Percentiles rank a stretch among this genome's conserved stretches.
Conservation (phyloP, 306 rosid genomes). For the Astragalus glycyphyllos region DNA sequence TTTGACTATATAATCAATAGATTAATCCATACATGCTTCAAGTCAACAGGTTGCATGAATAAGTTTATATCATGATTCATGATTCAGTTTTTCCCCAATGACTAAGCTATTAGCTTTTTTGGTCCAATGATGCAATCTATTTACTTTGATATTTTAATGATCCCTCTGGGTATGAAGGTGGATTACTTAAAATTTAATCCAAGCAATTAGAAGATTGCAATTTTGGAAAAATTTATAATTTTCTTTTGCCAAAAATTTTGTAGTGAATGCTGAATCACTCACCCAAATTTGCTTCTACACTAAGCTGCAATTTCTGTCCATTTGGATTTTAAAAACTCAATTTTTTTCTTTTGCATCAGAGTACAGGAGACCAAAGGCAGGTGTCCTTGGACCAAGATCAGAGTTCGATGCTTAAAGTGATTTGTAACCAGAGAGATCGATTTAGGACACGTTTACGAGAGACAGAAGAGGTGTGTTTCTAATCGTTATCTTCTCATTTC, state of each 20-base stretch:
- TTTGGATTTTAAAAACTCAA: conserved; percentile 41
- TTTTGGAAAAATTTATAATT: conserved; percentile 24
- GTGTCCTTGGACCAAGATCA: conserved; percentile 77
- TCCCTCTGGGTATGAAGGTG: background rate
- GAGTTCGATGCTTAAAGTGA: conserved; percentile 98
- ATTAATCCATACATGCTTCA: conserved; percentile 12
- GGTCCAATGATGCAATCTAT: conserved; percentile 15
- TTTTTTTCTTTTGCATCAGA: conserved; percentile 57
- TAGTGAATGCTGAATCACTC: conserved; percentile 11
- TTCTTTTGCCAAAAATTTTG: conserved; percentile 5
- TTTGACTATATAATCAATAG: background rate
- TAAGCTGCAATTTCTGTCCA: conserved; percentile 14
- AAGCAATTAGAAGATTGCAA: conserved; percentile 19
- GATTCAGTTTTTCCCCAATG: background rate
- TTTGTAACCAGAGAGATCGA: conserved; percentile 94
- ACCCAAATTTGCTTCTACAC: conserved; percentile 12
- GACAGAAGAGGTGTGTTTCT: conserved; percentile 84
- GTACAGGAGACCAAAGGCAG: conserved; percentile 70
- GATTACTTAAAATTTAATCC: conserved; percentile 19
- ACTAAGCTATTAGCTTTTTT: conserved; percentile 20
- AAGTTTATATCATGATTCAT: conserved; percentile 9
- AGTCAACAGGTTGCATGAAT: background rate
- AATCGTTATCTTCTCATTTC: background rate
- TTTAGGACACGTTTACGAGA: conserved; percentile 91
- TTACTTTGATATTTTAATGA: conserved; percentile 24